Conservation (phyloP, 768 basidiomycete species). For the Cystobasidium onofrii region DNA sequence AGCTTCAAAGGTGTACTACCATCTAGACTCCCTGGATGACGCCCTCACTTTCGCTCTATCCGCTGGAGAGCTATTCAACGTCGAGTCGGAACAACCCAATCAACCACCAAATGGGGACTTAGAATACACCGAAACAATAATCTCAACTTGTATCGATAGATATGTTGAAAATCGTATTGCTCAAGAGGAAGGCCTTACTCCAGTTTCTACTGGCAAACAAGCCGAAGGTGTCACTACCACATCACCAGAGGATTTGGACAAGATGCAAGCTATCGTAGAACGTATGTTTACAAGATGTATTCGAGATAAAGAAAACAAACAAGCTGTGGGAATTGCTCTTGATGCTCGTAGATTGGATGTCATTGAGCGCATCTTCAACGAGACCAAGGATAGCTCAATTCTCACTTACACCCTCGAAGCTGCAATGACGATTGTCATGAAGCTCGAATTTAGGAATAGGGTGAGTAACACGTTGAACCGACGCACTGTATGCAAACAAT, state of each 20-base stretch:
- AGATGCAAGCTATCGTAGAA: slow-evolving; percentile 76
- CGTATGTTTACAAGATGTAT: slow-evolving; percentile 78
- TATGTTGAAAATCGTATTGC: slow-evolving; percentile 67
- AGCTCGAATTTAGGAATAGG: slow-evolving; percentile 51
- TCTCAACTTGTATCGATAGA: slow-evolving; percentile 91
- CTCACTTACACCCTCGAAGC: slow-evolving; percentile 88
- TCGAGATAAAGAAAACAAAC: slow-evolving; percentile 79
- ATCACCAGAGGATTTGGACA: slow-evolving; percentile 39
- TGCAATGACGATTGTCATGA: slow-evolving; percentile 79
- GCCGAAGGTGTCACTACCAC: slow-evolving; percentile 37
- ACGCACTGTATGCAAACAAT: slow-evolving; percentile 53
- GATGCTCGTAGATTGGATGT: slow-evolving; percentile 83
- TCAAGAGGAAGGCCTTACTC: slow-evolving; percentile 47
- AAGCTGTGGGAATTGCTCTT: slow-evolving; percentile 93
- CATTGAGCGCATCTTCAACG: slow-evolving; percentile 64
- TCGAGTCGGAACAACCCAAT: slow-evolving; percentile 50
- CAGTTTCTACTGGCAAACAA: neutral
- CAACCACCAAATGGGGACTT: slow-evolving; percentile 82
- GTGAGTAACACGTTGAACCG: slow-evolving; percentile 46
- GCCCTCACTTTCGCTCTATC: slow-evolving; percentile 89
- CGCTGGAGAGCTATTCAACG: slow-evolving; percentile 58
- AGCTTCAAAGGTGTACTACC: slow-evolving; percentile 97
- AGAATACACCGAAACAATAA: slow-evolving; percentile 49
- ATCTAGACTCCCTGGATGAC: slow-evolving; percentile 89
- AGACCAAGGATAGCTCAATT: slow-evolving; percentile 65